Percentiles rank a stretch among this genome's conserved stretches.
These are phyloP conservation scores for Acrocalymma vagum DNA, from an alignment of 2,329 filamentous ascomycete species.

Conservation along the genomic window DNA sequence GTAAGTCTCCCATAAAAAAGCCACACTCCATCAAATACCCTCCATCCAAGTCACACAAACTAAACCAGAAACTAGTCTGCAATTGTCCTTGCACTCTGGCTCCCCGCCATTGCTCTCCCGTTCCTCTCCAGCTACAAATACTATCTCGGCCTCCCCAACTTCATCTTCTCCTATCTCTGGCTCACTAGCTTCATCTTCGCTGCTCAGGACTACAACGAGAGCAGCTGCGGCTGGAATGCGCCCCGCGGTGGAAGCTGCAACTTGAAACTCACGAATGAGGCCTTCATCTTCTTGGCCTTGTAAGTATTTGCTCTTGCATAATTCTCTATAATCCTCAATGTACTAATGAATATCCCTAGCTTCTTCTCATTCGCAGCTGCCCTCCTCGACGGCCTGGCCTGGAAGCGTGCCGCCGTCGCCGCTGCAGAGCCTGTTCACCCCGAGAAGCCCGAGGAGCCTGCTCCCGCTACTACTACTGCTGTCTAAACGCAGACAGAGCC, in stretches of 20 bases:
- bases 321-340: slow-evolving; percentile 46
- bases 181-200: slow-evolving; percentile 59
- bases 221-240: slow-evolving; percentile 38
- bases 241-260: slow-evolving; percentile 46
- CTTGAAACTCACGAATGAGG: slow-evolving; percentile 51
- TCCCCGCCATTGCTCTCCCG: slow-evolving; percentile 42
- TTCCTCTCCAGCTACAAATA: slow-evolving; percentile 48
- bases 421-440: slow-evolving; percentile 10
- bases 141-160: slow-evolving; percentile 51
- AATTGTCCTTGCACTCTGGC: slow-evolving; percentile 51
- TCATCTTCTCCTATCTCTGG: slow-evolving; percentile 59
- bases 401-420: slow-evolving; percentile 11
- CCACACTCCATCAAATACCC: neutral
- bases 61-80: slow-evolving; percentile 46
- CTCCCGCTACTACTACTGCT: slow-evolving; percentile 3
- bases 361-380: slow-evolving; percentile 53
- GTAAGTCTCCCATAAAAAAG: slow-evolving; percentile 30
- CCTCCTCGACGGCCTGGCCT: slow-evolving; percentile 41
- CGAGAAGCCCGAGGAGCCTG: slow-evolving; percentile 11
- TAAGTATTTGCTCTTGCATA: slow-evolving; percentile 50
- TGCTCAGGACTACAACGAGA: slow-evolving; percentile 53
- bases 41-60: no score
- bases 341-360: slow-evolving; percentile 31
- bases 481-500: no score
- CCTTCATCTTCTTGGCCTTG: slow-evolving; percentile 57